Evolutionary conservation across 2,329 filamentous ascomycete species (phyloP).

Genomic region (Monosporascus ibericus): DNA sequence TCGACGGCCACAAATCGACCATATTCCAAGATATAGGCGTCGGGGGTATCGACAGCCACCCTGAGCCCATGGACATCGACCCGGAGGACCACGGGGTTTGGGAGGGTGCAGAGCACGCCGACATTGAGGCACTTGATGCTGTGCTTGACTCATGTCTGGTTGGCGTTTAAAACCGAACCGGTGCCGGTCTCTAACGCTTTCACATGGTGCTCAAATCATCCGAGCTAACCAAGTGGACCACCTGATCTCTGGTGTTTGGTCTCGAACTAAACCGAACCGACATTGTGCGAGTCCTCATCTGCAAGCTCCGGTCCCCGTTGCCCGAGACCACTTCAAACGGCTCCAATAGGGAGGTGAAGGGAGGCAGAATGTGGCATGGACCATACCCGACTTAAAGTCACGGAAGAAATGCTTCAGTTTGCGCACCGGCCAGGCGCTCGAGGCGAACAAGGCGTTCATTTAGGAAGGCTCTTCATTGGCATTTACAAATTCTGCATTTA

Average conservation of each 20-base stretch:
- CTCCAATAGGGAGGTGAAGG: too few relatives aligned
- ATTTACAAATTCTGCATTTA: constrained; percentile 4
- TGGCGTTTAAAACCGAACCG: constrained; percentile 28
- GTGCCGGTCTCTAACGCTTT: neutral
- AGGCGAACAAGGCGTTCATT: neutral
- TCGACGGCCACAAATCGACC: constrained; percentile 31
- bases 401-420: neutral
- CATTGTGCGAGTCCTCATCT: too few relatives aligned
- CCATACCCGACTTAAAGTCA: neutral
- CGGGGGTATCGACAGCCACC: constrained; percentile 30
- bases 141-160: constrained; percentile 52
- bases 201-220: neutral
- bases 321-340: too few relatives aligned
- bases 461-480: constrained; percentile 2
- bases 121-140: constrained; percentile 47
- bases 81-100: constrained; percentile 43
- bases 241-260: too few relatives aligned
- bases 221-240: too few relatives aligned
- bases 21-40: constrained; percentile 24
- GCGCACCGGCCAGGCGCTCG: neutral
- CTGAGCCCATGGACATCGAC: constrained; percentile 56
- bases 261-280: too few relatives aligned
- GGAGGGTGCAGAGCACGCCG: constrained; percentile 52
- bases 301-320: too few relatives aligned
- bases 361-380: neutral